Evolutionary conservation across 2,329 filamentous ascomycete species (phyloP), one percentile per base, ranked within the genome.

Genomic region (Pseudocercospora eumusae): DNA sequence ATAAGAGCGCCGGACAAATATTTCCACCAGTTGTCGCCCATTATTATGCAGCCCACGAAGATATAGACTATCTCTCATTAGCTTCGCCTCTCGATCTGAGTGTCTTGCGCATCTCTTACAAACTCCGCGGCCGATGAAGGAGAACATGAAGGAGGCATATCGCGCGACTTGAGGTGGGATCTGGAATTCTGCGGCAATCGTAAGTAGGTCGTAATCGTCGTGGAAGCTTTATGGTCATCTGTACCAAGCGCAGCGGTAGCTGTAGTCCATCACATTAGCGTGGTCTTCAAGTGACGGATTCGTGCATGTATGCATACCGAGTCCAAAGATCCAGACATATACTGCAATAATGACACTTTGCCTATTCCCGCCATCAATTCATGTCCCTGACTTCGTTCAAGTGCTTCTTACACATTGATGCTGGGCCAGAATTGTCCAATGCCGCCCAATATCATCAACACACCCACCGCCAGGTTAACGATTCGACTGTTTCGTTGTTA

Each of bases 101-200:
- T 25, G 6, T 25, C 23, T 25, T 6, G 13, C 23, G 27, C 40
- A 23, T 52, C 42, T 15, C 92, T 80, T 86, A 96, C 93, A 98
- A 76, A 92, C 83, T 79, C 95, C 95, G 75, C 95, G 92, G 65
- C 95, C 95, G 70, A 98, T 81, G 84, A 99, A 98, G 61, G 91
- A 96, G 83, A 98, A 98, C 79, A 98, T 88, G 83, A 99, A 99
- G 10, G 92, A 96, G 59, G 92, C 93, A 82, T 98, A 96, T 80
- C 92, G 89, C 62, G 92, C 89, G 59, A 96, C 84, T 76, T 96
- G 93, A 63, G 93, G 91, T 56, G 95, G 93, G 71, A 97, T 93
- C 79, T 96, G 90, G 81, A 98, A 96, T 79, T 99, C 95, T 79
- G 69, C 36, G 42, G 6, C 8, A 20, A n/a, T 20, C 20, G 62